Evolutionary conservation across 441 rosid genomes (phyloP), one percentile per base, ranked within the genome.

Genomic region (Biscutella laevigata): DNA sequence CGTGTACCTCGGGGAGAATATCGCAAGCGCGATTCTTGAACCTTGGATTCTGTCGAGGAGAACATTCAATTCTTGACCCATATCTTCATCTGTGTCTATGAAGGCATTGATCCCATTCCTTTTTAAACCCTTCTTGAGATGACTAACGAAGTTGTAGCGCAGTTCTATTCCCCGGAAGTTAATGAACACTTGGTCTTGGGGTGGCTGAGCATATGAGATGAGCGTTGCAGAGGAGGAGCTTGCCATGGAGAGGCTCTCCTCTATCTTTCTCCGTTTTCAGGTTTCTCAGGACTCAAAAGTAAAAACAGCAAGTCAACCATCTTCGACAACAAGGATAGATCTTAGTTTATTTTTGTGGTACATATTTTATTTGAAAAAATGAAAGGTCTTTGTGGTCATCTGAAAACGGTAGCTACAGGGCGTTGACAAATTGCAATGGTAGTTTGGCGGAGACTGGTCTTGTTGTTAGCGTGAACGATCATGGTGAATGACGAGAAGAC

Each of bases 81-180:
- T 58, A 2, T 58, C 46, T 58, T 46, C 63, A 32, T 48, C 55
- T 4, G 57, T 10, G 9, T 60, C 65, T 1, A 60, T 60, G 4
- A n/a, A 60, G 35, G 13, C 51, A 9, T 60, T 60, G 43, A 60
- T 24, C 2, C 42, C 57, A 2, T 32, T 43, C 0, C 1, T 41
- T 39, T 1, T 50, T 20, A 60, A 32, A 14, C 27, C 11, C 2
- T 30, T 60, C 1, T 15, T 19, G 2, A 61, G 67, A 35, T 61
- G 53, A 30, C 60, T 61, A 10, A 61, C 59, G 20, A 61, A 61
- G 11, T 27, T 11, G 13, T 42, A 0, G 7, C 65, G 51, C 1
- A 60, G 29, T 2, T 59, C 57, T 0, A 9, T 38, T 35, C 65
- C 65, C 4, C 57, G 35, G 3, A 60, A 60, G 32, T 60, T 60